Evolutionary conservation across 1,284 basidiomycete species (phyloP), one percentile per base, ranked within the genome.

Genomic region (Hymenochaete sp.): DNA sequence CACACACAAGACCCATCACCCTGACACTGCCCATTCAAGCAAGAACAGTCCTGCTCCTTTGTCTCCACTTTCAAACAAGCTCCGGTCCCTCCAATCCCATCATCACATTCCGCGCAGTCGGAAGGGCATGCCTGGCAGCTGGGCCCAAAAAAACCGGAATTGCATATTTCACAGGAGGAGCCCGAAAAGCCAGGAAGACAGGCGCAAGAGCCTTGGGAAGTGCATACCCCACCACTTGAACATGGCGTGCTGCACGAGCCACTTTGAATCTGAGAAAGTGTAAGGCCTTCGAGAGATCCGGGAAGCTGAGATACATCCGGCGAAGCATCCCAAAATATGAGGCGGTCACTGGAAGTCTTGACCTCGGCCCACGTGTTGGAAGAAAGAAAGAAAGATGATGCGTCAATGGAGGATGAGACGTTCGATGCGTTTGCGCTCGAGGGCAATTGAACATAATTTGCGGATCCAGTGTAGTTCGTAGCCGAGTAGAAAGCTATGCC

Each of bases 111-210:
- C 0, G 65, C 53, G 59, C 87, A 90, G 7, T 72, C 75, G 2
- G 65, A 59, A 1, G 83, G 79, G 55, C 88, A 91, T 5, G 77
- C 57, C 48, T 74, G 62, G 56, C 87, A 91, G 0, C 60, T 64
- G 0, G 77, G 67, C 1, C 87, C 87, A 56, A 84, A 91, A 60
- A 81, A 81, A 1, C 82, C 82, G 10, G 69, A 46, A 1, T 73
- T 67, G 55, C 87, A 91, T 1, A 76, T 67, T 59, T 90, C 85
- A 62, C 88, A 91, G 0, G 81, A 79, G 3, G 77, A 60, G 2
- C 87, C 88, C 2, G 70, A 77, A 59, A 89, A 91, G 0, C 84
- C 84, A 1, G 75, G 53, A 0, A 76, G 71, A 54, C 87, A 91
- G 0, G 67, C 61, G 56, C 87, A 91, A 16, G 72, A 75, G 3